Conservation (phyloP, 2,329 filamentous ascomycete species). For the Celoporthe dispersa region DNA sequence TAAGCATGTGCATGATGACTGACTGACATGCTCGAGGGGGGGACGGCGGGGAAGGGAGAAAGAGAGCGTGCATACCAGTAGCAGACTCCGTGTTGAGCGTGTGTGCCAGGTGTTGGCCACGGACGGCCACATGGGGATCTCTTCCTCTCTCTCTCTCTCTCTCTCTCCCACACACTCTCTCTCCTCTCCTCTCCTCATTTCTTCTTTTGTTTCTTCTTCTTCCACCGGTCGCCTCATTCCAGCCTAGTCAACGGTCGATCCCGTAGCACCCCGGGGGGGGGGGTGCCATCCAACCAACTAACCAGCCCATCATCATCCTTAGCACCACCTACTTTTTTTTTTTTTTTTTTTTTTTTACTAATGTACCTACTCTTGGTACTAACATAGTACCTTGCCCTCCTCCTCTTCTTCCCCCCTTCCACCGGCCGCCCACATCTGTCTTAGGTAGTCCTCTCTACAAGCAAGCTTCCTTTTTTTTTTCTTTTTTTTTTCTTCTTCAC, state of each 20-base stretch:
- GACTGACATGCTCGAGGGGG: not conserved
- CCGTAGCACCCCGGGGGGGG: not conserved
- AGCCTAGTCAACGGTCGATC: not conserved
- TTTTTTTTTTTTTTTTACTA: too few relatives aligned
- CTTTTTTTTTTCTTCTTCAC: too few relatives aligned
- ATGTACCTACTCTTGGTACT: not conserved
- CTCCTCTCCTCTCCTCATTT: not conserved
- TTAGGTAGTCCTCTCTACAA: too few relatives aligned
- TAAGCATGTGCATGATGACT: not conserved
- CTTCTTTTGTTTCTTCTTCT: not conserved
- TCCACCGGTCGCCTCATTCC: slow-evolving; percentile 9
- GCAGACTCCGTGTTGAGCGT: too few relatives aligned
- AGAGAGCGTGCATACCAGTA: too few relatives aligned
- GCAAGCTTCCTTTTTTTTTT: too few relatives aligned
- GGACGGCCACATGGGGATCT: too few relatives aligned
- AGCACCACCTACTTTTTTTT: not conserved
- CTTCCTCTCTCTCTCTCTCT: too few relatives aligned
- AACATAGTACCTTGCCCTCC: not conserved
- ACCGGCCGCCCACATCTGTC: not conserved
- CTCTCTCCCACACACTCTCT: not conserved
- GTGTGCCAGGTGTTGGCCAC: too few relatives aligned
- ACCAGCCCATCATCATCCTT: not conserved
- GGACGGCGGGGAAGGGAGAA: too few relatives aligned
- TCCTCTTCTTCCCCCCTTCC: not conserved
- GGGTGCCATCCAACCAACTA: not conserved